These are phyloP conservation scores for Thinopyrum elongatum DNA, from an alignment of 176 grass and related monocot genomes.

Conservation along the genomic window DNA sequence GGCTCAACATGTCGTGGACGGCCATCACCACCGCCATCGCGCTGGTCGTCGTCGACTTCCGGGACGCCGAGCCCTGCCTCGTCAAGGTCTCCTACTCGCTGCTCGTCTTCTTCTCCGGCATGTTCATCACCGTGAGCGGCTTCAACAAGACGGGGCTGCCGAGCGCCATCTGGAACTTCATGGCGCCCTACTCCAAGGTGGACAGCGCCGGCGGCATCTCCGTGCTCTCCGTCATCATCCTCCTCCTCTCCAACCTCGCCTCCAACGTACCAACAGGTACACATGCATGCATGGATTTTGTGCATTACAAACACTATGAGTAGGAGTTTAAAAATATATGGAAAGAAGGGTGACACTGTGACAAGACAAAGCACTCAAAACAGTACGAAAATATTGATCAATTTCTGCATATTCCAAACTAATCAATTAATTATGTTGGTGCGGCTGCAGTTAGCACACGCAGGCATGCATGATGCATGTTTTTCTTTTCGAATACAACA, in stretches of 20 bases:
- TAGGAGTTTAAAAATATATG: neutral
- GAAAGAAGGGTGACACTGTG: neutral
- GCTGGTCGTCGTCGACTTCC: slow-evolving; percentile 68
- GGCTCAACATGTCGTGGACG: slow-evolving; percentile 79
- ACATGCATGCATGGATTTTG: neutral
- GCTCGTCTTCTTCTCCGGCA: slow-evolving; percentile 74
- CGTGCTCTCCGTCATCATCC: slow-evolving; percentile 59
- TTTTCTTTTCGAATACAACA: neutral
- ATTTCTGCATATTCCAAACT: neutral
- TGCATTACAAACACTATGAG: neutral
- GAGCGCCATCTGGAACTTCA: slow-evolving; percentile 59
- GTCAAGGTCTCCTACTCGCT: slow-evolving; percentile 71
- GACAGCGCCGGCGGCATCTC: slow-evolving; percentile 55
- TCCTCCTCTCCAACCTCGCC: slow-evolving; percentile 71
- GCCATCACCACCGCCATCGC: slow-evolving; percentile 66
- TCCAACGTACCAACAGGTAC: slow-evolving; percentile 70
- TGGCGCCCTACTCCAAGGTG: slow-evolving; percentile 70
- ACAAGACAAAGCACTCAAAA: neutral
- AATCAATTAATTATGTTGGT: neutral
- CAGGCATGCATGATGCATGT: neutral
- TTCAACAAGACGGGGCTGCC: slow-evolving; percentile 74
- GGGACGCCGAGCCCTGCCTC: slow-evolving; percentile 60
- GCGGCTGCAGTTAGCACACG: neutral
- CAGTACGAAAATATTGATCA: neutral
- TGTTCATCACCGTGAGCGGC: slow-evolving; percentile 76